A percentile compares a stretch with the other conserved stretches of the same genome.
These are phyloP conservation scores for Gillenia trifoliata DNA, from an alignment of 306 rosid genomes.

Conservation along the genomic window DNA sequence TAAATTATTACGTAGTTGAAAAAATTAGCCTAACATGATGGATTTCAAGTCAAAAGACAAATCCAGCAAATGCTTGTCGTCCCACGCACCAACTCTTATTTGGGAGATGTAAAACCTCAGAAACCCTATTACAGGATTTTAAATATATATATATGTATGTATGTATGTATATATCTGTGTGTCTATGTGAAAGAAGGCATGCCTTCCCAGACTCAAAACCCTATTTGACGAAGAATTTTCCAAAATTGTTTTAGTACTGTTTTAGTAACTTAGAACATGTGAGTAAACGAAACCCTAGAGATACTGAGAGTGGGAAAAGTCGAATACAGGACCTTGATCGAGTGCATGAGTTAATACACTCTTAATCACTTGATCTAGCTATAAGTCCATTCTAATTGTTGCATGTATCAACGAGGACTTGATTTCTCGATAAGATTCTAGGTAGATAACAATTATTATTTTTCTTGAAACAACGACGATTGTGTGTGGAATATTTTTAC, in stretches of 20 bases:
- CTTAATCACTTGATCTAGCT: no score
- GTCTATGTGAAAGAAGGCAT: no score
- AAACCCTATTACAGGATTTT: background rate
- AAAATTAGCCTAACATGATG: constrained; percentile 4
- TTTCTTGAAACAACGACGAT: background rate
- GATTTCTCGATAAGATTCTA: background rate
- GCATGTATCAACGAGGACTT: background rate
- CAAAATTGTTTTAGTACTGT: no score
- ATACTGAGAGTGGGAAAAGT: background rate
- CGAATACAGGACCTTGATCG: background rate
- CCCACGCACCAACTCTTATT: background rate
- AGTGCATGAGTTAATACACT: no score
- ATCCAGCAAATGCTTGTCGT: background rate
- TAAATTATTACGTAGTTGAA: constrained; percentile 21
- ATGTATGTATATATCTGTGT: no score
- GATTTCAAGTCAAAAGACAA: constrained; percentile 3
- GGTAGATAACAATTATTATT: background rate
- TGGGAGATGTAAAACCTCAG: background rate
- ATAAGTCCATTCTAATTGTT: no score
- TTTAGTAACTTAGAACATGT: background rate
- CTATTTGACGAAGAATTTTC: no score
- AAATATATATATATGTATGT: no score
- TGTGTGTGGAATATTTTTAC: background rate
- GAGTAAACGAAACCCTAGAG: background rate
- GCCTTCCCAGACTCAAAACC: no score